Conservation (phyloP, 495 filamentous ascomycete genomes). For the Penicillium soppii region DNA sequence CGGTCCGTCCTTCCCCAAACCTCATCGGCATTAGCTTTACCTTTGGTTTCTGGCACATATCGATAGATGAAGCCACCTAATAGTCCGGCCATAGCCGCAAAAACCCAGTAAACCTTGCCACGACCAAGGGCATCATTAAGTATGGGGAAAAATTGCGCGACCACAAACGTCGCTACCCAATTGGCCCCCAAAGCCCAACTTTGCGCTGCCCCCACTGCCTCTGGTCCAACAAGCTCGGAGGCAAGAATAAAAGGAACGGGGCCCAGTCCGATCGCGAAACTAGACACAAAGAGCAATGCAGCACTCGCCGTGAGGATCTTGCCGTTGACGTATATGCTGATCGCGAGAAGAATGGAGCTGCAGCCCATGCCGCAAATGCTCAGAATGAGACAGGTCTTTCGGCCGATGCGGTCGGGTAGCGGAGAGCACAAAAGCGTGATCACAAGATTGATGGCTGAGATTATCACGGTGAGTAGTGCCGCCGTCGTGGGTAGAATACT, state of each 20-base stretch:
- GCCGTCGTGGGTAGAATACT: slow-evolving; percentile 74
- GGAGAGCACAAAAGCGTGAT: slow-evolving; percentile 78
- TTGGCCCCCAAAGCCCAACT: slow-evolving; percentile 80
- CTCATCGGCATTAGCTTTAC: slow-evolving; percentile 76
- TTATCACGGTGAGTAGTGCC: slow-evolving; percentile 75
- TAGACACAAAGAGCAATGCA: slow-evolving; percentile 79
- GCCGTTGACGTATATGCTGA: slow-evolving; percentile 68
- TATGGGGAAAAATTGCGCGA: slow-evolving; percentile 91
- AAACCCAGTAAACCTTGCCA: slow-evolving; percentile 86
- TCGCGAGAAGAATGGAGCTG: slow-evolving; percentile 68
- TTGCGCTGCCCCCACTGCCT: slow-evolving; percentile 88
- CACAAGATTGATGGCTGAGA: slow-evolving; percentile 82
- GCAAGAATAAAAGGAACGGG: slow-evolving; percentile 94
- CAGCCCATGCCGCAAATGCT: slow-evolving; percentile 82
- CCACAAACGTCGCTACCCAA: slow-evolving; percentile 87
- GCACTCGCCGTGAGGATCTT: slow-evolving; percentile 75
- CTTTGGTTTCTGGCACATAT: slow-evolving; percentile 81
- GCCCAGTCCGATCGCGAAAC: slow-evolving; percentile 88
- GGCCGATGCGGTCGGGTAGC: slow-evolving; percentile 80
- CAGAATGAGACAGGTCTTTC: slow-evolving; percentile 76
- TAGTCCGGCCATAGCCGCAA: slow-evolving; percentile 68
- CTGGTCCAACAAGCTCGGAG: slow-evolving; percentile 80
- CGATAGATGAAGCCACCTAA: slow-evolving; percentile 64
- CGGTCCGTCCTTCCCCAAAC: slow-evolving; percentile 70
- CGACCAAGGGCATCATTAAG: slow-evolving; percentile 71